Evolutionary conservation across 192 early-diverging fungal genomes (phyloP), one percentile per base, ranked within the genome.

Genomic region (Funneliformis geosporum): DNA sequence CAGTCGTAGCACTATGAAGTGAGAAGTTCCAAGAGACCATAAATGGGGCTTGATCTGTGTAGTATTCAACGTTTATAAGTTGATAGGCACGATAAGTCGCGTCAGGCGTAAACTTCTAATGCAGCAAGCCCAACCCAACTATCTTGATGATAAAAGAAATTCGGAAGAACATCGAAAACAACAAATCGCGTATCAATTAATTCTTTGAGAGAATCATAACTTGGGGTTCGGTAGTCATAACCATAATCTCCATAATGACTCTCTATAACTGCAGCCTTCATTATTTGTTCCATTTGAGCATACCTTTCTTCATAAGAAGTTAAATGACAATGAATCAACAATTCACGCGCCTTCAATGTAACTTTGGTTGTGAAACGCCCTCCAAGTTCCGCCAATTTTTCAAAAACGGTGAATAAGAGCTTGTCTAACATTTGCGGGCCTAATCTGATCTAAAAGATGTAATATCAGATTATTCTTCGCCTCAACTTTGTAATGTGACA

Each of bases 31-130:
- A 95, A 60, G 92, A 89, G 79, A 95, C 85, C 73, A 92, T 87
- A 68, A 90, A 90, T 21, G 94, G 93, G 27, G 83, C 74, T 23
- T 85, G 82, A n/a, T n/a, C n/a, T n/a, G n/a, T n/a, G n/a, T n/a
- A n/a, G 73, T 93, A 93, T 84, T 92, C 92, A 84, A 97, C 92
- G 73, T 92, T 93, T 47, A 94, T 90, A 64, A 99, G 92, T 80
- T 95, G 91, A 88, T 99, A 99, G 50, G 96, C 96, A 82, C 98
- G 96, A 92, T 98, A 97, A 7, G 98, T n/a, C 96, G 79, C 96
- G 96, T 73, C 97, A 90, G 72, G 95, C 94, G 82, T 99, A 99
- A 16, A 96, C 96, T 90, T 98, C 96, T 43, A 98, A 89, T 27
- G 98, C 97, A 1, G 95, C 93, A 80, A 95, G 84, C 8, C 92